These are phyloP conservation scores for Aspergillus tamarii DNA, from an alignment of 2,329 filamentous ascomycete genomes.

Conservation along the genomic window DNA sequence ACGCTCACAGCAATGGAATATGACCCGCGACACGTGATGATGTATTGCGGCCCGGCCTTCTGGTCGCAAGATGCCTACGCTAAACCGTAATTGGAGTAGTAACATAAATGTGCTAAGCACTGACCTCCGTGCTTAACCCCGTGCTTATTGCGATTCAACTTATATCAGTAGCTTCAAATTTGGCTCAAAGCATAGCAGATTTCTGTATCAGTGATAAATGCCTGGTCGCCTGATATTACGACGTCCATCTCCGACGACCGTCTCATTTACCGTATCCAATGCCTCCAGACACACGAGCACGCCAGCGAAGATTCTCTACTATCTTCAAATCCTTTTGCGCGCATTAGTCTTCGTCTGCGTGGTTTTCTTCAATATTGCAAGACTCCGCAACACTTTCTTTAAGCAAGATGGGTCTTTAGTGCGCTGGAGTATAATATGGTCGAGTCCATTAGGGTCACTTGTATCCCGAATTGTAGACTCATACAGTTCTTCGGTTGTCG, in stretches of 20 bases:
- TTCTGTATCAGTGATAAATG: constrained; percentile 50
- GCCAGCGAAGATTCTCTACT: constrained; percentile 48
- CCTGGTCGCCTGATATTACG: constrained; percentile 54
- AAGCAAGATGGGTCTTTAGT: constrained; percentile 29
- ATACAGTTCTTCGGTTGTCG: constrained; percentile 48
- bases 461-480: constrained; percentile 41
- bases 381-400: constrained; percentile 34
- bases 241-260: constrained; percentile 80
- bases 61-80: neutral
- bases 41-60: constrained; percentile 18
- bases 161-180: neutral
- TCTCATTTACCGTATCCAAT: constrained; percentile 89
- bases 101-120: neutral
- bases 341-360: constrained; percentile 47
- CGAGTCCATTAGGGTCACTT: constrained; percentile 34
- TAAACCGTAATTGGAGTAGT: constrained; percentile 16
- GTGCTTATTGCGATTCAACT: neutral
- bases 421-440: constrained; percentile 38
- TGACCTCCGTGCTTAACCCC: neutral
- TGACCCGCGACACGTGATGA: constrained; percentile 29
- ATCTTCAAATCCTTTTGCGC: constrained; percentile 50
- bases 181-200: neutral
- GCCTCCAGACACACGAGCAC: constrained; percentile 58
- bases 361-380: constrained; percentile 40
- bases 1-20: constrained; percentile 23